phyloP scores from a whole-genome alignment of 371 early-diverging fungal genomes.

The Smittium culicis region DNA sequence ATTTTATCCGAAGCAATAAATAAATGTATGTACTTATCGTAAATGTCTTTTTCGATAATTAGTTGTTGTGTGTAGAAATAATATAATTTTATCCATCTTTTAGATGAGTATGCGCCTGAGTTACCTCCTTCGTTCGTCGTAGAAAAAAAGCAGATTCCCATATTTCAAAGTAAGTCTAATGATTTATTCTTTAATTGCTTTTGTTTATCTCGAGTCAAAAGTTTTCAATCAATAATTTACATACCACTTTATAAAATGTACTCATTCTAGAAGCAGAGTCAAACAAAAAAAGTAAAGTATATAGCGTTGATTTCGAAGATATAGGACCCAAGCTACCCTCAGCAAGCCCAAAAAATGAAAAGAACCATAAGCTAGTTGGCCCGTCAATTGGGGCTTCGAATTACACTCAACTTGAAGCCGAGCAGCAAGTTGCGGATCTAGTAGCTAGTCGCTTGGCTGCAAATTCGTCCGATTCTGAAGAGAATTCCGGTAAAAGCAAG shows the following conservation, averaged over 20 bases:
- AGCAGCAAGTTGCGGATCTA: not conserved
- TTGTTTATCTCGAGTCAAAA: not conserved
- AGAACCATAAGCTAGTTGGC: not conserved
- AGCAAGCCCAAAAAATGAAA: not conserved
- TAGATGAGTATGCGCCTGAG: not conserved
- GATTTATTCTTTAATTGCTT: not conserved
- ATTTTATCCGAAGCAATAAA: not conserved
- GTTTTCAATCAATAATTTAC: not conserved
- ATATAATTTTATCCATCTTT: not conserved
- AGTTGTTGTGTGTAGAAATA: not conserved
- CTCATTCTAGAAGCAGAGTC: not conserved
- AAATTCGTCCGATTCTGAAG: not conserved
- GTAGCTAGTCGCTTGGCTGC: not conserved
- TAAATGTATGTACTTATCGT: not conserved
- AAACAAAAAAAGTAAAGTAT: not conserved
- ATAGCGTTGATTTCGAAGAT: not conserved
- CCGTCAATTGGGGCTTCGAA: not conserved
- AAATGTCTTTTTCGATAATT: not conserved
- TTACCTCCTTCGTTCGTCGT: not conserved
- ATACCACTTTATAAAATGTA: not conserved
- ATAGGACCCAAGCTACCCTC: not conserved
- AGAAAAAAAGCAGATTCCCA: not conserved
- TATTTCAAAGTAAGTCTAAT: not conserved
- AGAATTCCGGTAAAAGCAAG: not conserved
- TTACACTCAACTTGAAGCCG: not conserved